Evolutionary conservation across 2,329 filamentous ascomycete genomes (phyloP).

Genomic region (Fusarium transvaalense): DNA sequence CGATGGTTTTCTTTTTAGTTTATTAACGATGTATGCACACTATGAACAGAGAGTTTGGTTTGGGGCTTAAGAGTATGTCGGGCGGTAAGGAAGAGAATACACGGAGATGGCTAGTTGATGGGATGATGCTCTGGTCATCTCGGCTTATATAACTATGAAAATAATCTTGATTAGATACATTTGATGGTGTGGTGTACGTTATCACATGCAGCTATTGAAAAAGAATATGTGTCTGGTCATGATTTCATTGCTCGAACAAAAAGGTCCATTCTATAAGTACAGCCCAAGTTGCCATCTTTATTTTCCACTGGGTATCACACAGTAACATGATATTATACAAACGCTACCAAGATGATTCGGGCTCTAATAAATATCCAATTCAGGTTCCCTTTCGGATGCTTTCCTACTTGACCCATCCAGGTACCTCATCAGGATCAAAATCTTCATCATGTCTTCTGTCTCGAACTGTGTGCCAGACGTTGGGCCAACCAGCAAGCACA

Average conservation of each 20-base stretch:
- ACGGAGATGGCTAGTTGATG: constrained; percentile 29
- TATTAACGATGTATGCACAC: constrained; percentile 49
- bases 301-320: constrained; percentile 40
- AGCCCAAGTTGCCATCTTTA: constrained; percentile 1
- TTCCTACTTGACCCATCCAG: constrained; percentile 77
- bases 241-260: background rate
- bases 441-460: constrained; percentile 69
- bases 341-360: constrained; percentile 18
- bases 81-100: constrained; percentile 15
- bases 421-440: constrained; percentile 73
- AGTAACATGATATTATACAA: constrained; percentile 27
- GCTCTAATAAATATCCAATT: constrained; percentile 4
- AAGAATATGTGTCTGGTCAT: constrained; percentile 41
- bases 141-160: constrained; percentile 36
- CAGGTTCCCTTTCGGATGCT: background rate
- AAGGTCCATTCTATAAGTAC: constrained; percentile 1
- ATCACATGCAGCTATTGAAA: constrained; percentile 26
- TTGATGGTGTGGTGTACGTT: constrained; percentile 38
- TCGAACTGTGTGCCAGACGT: constrained; percentile 76
- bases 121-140: constrained; percentile 34
- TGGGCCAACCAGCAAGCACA: constrained; percentile 80
- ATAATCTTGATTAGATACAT: constrained; percentile 43
- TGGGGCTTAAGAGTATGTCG: constrained; percentile 25
- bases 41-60: constrained; percentile 37
- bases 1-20: constrained; percentile 43